phyloP scores from a whole-genome alignment of 352 stramenopile genomes.

The Blastocystis sp. region DNA sequence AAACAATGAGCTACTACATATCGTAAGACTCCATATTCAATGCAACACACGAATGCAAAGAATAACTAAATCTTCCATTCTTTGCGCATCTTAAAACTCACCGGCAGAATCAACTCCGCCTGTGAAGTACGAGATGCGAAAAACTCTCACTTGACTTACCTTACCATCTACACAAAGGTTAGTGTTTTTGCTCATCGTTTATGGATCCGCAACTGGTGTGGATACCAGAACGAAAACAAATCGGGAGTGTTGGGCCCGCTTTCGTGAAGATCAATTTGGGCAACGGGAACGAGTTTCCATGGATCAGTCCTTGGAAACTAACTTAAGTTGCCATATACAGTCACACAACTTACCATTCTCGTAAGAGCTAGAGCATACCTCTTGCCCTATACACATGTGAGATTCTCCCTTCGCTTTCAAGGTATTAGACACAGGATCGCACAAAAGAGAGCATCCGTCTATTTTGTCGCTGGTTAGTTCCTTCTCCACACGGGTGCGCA shows the following conservation, averaged over 20 bases:
- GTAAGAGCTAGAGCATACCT: not conserved
- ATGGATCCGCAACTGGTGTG: not conserved
- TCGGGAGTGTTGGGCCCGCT: slow-evolving; percentile 13
- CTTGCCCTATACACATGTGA: slow-evolving; percentile 45
- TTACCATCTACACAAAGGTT: slow-evolving; percentile 15
- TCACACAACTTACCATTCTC: slow-evolving; percentile 13
- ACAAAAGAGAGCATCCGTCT: slow-evolving; percentile 1
- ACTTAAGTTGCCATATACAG: slow-evolving; percentile 8
- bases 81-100: not conserved
- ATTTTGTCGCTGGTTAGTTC: slow-evolving; percentile 57
- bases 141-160: slow-evolving; percentile 14
- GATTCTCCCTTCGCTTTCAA: slow-evolving; percentile 1
- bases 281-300: slow-evolving; percentile 52
- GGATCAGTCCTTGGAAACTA: slow-evolving; percentile 49
- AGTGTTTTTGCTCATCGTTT: slow-evolving; percentile 34
- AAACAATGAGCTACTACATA: not conserved
- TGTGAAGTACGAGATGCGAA: slow-evolving; percentile 53
- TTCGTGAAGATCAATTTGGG: slow-evolving; percentile 39
- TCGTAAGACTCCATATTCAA: not conserved
- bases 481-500: not conserved
- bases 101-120: slow-evolving; percentile 39
- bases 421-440: not conserved
- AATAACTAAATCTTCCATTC: not conserved
- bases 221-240: slow-evolving; percentile 6
- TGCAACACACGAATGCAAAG: not conserved